A percentile compares a stretch with the other conserved stretches of the same genome.
phyloP scores from a whole-genome alignment of 2,329 filamentous ascomycete species.

The Neoascochyta sp. region DNA sequence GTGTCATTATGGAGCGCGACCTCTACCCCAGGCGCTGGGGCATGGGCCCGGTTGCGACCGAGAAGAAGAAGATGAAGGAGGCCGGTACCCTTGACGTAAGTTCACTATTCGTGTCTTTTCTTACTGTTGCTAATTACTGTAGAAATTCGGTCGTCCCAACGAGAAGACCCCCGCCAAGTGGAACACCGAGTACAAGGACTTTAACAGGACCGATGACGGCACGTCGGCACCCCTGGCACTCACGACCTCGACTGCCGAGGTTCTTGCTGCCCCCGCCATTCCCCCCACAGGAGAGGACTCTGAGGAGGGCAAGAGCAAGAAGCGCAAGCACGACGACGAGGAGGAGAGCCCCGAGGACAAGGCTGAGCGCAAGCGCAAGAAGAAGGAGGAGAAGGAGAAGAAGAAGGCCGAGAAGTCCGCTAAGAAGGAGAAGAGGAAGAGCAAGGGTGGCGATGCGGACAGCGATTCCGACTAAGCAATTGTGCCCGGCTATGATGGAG shows the following conservation, averaged over 20 bases:
- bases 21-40: constrained; percentile 97
- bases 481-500: constrained; percentile 8
- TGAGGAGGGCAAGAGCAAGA: constrained; percentile 45
- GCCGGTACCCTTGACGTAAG: constrained; percentile 87
- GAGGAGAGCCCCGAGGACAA: constrained; percentile 47
- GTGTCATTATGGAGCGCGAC: constrained; percentile 99
- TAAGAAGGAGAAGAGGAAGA: constrained; percentile 34
- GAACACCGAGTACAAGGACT: constrained; percentile 91
- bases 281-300: constrained; percentile 36
- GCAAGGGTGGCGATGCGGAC: constrained; percentile 24
- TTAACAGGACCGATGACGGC: constrained; percentile 25
- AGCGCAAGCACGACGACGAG: constrained; percentile 49
- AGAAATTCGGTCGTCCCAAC: constrained; percentile 90
- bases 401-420: constrained; percentile 37
- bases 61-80: constrained; percentile 99
- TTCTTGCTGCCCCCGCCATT: constrained; percentile 37
- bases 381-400: constrained; percentile 63
- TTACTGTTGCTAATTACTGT: constrained; percentile 37
- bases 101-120: constrained; percentile 5
- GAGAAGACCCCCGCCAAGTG: constrained; percentile 91
- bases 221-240: constrained; percentile 25
- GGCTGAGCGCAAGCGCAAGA: constrained; percentile 57
- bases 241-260: constrained; percentile 32
- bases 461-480: constrained; percentile 32
- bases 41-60: constrained; percentile 82